These are phyloP conservation scores for Schizophyllum amplum DNA, from an alignment of 1,284 basidiomycete genomes.

Conservation along the genomic window DNA sequence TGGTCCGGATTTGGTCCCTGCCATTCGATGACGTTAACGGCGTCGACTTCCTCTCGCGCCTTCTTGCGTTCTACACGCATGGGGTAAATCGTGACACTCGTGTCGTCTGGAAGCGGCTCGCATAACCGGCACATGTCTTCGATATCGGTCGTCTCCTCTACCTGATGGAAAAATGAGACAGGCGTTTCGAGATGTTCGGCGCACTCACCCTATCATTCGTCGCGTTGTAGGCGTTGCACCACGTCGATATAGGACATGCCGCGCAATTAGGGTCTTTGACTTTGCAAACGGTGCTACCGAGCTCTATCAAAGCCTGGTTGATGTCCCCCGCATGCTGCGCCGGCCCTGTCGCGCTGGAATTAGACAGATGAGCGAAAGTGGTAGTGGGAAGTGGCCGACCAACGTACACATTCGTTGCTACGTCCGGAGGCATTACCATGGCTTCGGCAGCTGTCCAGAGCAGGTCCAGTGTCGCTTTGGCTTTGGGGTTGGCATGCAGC, in stretches of 20 bases:
- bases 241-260: constrained; percentile 59
- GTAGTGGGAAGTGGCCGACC: neutral
- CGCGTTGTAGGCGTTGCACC: constrained; percentile 58
- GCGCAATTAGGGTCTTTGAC: constrained; percentile 70
- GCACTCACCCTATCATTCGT: constrained; percentile 8
- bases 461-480: constrained; percentile 68
- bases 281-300: constrained; percentile 88
- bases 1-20: constrained; percentile 25
- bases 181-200: constrained; percentile 6
- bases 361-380: neutral
- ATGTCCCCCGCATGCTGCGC: constrained; percentile 66
- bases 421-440: constrained; percentile 39
- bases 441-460: constrained; percentile 75
- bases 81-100: constrained; percentile 67
- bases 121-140: constrained; percentile 74
- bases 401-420: neutral
- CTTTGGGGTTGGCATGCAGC: constrained; percentile 73
- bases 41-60: constrained; percentile 76
- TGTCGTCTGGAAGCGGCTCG: constrained; percentile 43
- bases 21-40: constrained; percentile 85
- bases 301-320: constrained; percentile 83
- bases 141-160: constrained; percentile 38
- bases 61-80: constrained; percentile 85
- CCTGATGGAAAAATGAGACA: constrained; percentile 1
- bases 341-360: constrained; percentile 4